Conservation (phyloP, 2,329 filamentous ascomycete genomes). For the Beauveria sp. region DNA sequence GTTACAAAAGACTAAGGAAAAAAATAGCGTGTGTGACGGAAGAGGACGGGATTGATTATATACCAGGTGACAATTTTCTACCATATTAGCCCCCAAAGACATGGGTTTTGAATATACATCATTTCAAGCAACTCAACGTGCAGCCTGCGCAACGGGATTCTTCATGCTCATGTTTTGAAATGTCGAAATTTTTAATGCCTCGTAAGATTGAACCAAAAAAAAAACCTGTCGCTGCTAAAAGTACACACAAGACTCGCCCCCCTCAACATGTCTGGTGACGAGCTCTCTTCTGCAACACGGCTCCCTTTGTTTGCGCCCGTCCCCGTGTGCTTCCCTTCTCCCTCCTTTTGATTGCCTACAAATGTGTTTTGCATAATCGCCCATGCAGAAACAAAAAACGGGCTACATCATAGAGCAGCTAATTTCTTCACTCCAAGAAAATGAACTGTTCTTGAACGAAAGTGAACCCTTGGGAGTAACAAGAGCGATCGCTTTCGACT, state of each 20-base stretch:
- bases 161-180: no score
- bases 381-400: neutral
- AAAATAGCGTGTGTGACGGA: neutral
- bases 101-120: slow-evolving; percentile 4
- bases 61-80: neutral
- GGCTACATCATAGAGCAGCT: neutral
- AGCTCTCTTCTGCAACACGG: neutral
- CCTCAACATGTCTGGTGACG: neutral
- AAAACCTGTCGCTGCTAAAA: neutral
- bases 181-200: no score
- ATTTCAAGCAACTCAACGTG: neutral
- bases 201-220: neutral
- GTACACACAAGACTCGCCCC: neutral
- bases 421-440: no score
- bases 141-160: neutral
- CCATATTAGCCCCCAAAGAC: neutral
- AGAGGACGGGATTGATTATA: neutral
- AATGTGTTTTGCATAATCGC: neutral
- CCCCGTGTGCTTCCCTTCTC: no score
- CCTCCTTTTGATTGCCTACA: neutral
- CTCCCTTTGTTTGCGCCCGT: neutral
- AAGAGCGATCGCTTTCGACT: neutral
- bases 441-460: neutral
- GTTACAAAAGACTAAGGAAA: neutral
- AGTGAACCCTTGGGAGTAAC: neutral